Evolutionary conservation across 352 stramenopile species (phyloP).

Genomic region (Globisporangium polare): DNA sequence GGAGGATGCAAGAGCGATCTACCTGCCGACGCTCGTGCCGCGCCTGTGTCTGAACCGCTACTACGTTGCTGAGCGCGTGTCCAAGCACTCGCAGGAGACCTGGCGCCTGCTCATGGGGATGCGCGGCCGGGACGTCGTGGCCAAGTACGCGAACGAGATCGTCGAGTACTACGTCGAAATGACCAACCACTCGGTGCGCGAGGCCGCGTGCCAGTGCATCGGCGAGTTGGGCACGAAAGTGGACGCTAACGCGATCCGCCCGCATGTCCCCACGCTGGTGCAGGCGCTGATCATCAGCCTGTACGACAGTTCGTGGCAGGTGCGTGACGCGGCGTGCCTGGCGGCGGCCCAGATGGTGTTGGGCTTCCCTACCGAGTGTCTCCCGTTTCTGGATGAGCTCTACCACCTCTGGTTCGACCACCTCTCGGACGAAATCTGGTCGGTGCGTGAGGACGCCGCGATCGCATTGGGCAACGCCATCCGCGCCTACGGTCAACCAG

Average conservation of each 20-base stretch:
- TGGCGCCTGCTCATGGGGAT: slow-evolving; percentile 90
- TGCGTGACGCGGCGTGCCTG: slow-evolving; percentile 95
- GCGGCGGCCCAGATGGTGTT: slow-evolving; percentile 77
- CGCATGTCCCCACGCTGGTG: slow-evolving; percentile 65
- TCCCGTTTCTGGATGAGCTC: slow-evolving; percentile 83
- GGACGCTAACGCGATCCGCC: slow-evolving; percentile 51
- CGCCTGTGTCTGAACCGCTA: slow-evolving; percentile 97
- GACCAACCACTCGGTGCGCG: slow-evolving; percentile 94
- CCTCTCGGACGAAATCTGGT: slow-evolving; percentile 97
- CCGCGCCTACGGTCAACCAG: slow-evolving; percentile 87
- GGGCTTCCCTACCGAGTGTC: slow-evolving; percentile 86
- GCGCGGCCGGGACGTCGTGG: slow-evolving; percentile 79
- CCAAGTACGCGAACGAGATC: slow-evolving; percentile 84
- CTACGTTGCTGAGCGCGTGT: slow-evolving; percentile 96
- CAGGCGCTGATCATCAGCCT: slow-evolving; percentile 93
- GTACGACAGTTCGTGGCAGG: slow-evolving; percentile 94
- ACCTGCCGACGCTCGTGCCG: slow-evolving; percentile 84
- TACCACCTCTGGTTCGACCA: slow-evolving; percentile 92
- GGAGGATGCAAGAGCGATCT: slow-evolving; percentile 40
- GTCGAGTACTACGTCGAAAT: slow-evolving; percentile 96
- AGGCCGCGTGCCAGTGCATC: slow-evolving; percentile 95
- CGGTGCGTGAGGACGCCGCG: slow-evolving; percentile 94
- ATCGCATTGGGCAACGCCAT: slow-evolving; percentile 93
- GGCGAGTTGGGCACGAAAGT: slow-evolving; percentile 93
- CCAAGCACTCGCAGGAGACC: slow-evolving; percentile 95